These are phyloP conservation scores for Suillus plorans DNA, from an alignment of 768 basidiomycete species.

Conservation along the genomic window DNA sequence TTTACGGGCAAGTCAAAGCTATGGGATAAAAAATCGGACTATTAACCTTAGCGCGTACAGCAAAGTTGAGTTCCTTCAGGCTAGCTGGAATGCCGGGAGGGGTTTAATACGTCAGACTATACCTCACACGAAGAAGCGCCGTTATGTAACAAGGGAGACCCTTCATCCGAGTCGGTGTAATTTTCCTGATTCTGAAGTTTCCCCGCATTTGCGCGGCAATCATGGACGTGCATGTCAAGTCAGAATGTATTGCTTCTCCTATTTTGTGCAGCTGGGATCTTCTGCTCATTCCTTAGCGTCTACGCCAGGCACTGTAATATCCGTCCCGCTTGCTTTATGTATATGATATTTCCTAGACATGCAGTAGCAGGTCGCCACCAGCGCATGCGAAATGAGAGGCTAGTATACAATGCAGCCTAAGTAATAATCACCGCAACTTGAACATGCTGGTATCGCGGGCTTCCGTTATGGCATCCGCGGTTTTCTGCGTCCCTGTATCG, in stretches of 20 bases:
- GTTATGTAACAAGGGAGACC: not conserved
- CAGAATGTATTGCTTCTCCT: not conserved
- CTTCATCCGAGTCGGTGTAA: not conserved
- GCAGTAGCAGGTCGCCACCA: not conserved
- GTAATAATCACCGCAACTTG: not conserved
- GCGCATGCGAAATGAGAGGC: not conserved
- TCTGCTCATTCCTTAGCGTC: too few relatives aligned
- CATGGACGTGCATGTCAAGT: slow-evolving; percentile 1
- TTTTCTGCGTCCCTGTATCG: slow-evolving; percentile 12
- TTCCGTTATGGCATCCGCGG: slow-evolving; percentile 16
- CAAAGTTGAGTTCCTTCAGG: not conserved
- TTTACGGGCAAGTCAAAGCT: not conserved
- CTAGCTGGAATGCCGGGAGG: not conserved
- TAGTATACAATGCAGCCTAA: not conserved
- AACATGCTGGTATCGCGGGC: slow-evolving; percentile 2
- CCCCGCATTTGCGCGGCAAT: slow-evolving; percentile 20
- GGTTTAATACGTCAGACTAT: not conserved
- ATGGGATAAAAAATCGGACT: not conserved
- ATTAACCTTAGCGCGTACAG: too few relatives aligned
- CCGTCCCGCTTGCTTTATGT: not conserved
- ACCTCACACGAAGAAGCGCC: not conserved
- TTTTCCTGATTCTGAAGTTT: slow-evolving; percentile 4
- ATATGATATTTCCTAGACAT: not conserved
- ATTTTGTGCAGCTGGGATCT: not conserved
- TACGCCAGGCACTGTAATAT: not conserved